Evolutionary conservation across 306 rosid species (phyloP), one percentile per base, ranked within the genome.

Genomic region (Pterocarpus macrocarpus): DNA sequence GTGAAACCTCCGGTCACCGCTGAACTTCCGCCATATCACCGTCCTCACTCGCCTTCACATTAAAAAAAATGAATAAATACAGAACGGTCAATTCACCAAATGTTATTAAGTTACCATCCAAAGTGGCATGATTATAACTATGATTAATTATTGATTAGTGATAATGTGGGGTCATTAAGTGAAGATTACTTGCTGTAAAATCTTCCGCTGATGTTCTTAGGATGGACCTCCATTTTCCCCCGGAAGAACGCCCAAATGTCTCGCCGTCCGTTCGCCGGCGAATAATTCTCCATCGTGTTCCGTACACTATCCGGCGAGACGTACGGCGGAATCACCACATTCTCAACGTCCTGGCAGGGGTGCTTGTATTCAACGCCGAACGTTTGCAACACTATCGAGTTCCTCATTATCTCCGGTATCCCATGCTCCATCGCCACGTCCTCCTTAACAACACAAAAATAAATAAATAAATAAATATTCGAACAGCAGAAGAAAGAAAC

Each of bases 211-310:
- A 92, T 75, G 70, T 92, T 92, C 62, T 90, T 92, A 0, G 97
- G 97, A 14, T 92, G 86, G 35, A 92, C 82, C 71, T 92, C 97
- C 94, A 92, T 92, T 78, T 92, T 92, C 2, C 97, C 97, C 49
- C 97, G 81, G 83, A 92, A 92, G 86, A 90, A 90, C 13, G 73
- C 94, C 75, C 90, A 92, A 57, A 92, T 86, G 62, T 92, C 92
- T 16, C 94, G 82, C 82, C 90, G 88, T 36, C 90, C 84, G n/a
- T 14, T 70, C 6, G 38, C 63, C 74, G 88, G 91, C 8, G 30
- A 49, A 14, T 69, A 85, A 16, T 69, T 86, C 16, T 71, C 81
- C 13, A 92, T 33, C 8, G 94, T 89, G 1, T 11, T 36, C 72
- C 57, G 69, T 10, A 90, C 77, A 2, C 83, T 81, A 10, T 68